Evolutionary conservation across 2,329 filamentous ascomycete species (phyloP), one percentile per base, ranked within the genome.

Genomic region (Biscogniauxia sp.): DNA sequence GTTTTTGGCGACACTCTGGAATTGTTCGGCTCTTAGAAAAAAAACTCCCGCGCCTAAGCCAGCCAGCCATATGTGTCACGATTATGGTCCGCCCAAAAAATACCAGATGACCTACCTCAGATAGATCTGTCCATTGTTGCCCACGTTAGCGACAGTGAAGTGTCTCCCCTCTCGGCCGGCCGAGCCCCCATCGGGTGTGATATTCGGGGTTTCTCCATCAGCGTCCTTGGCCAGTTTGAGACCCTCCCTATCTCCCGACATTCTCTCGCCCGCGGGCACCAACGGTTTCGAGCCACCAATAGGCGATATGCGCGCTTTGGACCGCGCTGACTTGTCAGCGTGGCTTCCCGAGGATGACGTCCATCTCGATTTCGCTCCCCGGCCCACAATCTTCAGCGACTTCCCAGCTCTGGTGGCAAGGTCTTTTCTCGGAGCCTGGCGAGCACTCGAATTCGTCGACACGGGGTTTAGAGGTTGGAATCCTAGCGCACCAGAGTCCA

Each of bases 91-190:
- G 5, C 8, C 51, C 20, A 52, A 23, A 7, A 7, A 7, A 13
- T n/a, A n/a, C n/a, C n/a, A 45, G 37, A 19, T 23, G 74, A 67
- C 84, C 72, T 86, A 93, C 89, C 89, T 90, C 67, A 94, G 74
- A 75, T 92, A 94, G 75, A 94, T 91, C 72, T 88, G 87, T 49
- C 91, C 91, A 76, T 93, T 92, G 72, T 92, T 91, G 23, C 90
- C 90, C 61, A 94, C 90, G 74, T 93, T 93, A 55, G 88, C 87
- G 58, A 94, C 91, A 1, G 89, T 88, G 73, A 94, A 93, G 70
- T 91, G 87, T 58, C 88, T 84, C 54, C 87, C 88, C 72, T 88
- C 86, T 61, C 88, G 82, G 37, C 84, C 83, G 58, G 80, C 84
- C 53, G 86, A 84, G 60, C 81, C 77, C 61, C 83, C 83, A 69